Evolutionary conservation across 2,329 filamentous ascomycete genomes (phyloP), one percentile per base, ranked within the genome.

Genomic region (Aspergillus niger): DNA sequence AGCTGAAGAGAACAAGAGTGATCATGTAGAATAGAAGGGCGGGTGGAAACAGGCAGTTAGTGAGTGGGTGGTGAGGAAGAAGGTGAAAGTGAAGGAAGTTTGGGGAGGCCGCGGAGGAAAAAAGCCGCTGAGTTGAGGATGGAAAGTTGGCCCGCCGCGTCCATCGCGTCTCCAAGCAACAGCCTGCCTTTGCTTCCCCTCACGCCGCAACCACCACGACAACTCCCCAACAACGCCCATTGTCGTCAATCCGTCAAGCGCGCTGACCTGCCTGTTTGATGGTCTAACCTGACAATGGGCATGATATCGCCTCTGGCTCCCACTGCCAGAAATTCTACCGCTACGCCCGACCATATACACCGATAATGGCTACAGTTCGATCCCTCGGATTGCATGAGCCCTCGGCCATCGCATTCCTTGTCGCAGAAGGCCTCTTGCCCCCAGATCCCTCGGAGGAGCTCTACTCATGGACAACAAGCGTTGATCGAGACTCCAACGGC

Each of bases 301-400:
- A 70, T 69, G 62, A 54, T 58, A 57, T 49, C 54, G 57, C 57
- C 55, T 50, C 64, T 66, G 67, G 68, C 66, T 65, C 61, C 47
- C 49, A 60, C 60, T 67, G 70, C 66, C 67, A 64, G 65, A 65
- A 48, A 39, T 63, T 63, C 62, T 57, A 63, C 60, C 51, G 57
- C 63, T 65, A 63, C 59, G 58, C 57, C 60, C 60, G 57, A 67
- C 66, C 32, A 61, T 64, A 67, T 63, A 62, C 67, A 39, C 64
- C 65, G 67, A 77, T 69, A 71, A 99, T 99, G 96, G 94, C 94
- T 69, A 88, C 90, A 74, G 87, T 97, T 79, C 91, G 87, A 77
- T 97, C 94, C 66, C 85, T 97, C 71, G 95, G 95, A 76, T 83
- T 97, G 72, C 94, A 98, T 81, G 88, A 90, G 79, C 93, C 96